phyloP scores from a whole-genome alignment of 805 yeast genomes.

The Metschnikowia noctiluminum region DNA sequence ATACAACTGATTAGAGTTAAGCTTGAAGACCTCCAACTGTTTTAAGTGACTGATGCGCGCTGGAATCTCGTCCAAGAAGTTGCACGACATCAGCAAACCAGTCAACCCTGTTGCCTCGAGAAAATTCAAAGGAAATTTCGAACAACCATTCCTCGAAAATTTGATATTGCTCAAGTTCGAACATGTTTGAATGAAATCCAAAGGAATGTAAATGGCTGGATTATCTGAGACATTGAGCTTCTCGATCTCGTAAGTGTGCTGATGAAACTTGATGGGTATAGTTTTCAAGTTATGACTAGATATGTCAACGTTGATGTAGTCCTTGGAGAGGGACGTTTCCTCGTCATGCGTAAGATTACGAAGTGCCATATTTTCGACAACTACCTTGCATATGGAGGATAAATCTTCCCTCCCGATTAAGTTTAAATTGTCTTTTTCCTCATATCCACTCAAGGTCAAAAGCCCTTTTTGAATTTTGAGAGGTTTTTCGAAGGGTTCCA shows the following conservation, averaged over 20 bases:
- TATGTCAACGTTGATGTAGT: slow-evolving; percentile 70
- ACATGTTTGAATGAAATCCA: slow-evolving; percentile 83
- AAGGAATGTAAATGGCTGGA: slow-evolving; percentile 79
- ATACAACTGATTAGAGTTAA: slow-evolving; percentile 73
- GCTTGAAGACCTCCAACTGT: slow-evolving; percentile 54
- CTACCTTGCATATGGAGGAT: slow-evolving; percentile 77
- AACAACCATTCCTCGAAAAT: slow-evolving; percentile 70
- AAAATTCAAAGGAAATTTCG: slow-evolving; percentile 70
- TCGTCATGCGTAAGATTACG: slow-evolving; percentile 64
- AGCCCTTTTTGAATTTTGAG: slow-evolving; percentile 72
- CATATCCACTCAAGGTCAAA: slow-evolving; percentile 72
- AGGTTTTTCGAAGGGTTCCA: slow-evolving; percentile 73
- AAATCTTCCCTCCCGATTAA: slow-evolving; percentile 82
- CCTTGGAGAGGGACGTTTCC: slow-evolving; percentile 60
- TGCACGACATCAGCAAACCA: slow-evolving; percentile 71
- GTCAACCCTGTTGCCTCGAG: slow-evolving; percentile 65
- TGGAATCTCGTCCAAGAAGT: slow-evolving; percentile 66
- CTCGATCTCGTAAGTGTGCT: slow-evolving; percentile 76
- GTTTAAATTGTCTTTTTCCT: slow-evolving; percentile 69
- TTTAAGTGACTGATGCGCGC: slow-evolving; percentile 50
- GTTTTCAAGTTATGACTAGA: slow-evolving; percentile 73
- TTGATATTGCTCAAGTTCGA: slow-evolving; percentile 63
- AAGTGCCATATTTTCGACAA: slow-evolving; percentile 59
- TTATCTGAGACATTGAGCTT: slow-evolving; percentile 80
- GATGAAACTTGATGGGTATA: slow-evolving; percentile 79